These are phyloP conservation scores for Heritiera fomes DNA, from an alignment of 345 rosid genomes.

Conservation along the genomic window DNA sequence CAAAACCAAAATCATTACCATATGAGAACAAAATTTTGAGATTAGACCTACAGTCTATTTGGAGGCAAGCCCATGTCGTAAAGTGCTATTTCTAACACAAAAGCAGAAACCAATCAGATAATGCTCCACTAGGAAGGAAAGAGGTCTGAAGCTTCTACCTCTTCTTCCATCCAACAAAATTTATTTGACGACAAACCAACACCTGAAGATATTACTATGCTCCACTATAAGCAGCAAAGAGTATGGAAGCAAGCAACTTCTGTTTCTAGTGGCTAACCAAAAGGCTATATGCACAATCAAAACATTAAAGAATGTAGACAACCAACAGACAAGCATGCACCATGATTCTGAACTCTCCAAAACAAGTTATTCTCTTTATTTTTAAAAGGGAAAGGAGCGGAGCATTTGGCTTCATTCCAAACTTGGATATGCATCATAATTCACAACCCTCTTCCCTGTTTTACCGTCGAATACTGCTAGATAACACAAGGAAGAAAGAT, in stretches of 20 bases:
- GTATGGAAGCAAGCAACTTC: neutral
- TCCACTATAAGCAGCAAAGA: neutral
- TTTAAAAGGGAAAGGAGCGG: neutral
- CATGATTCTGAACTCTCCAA: neutral
- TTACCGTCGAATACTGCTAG: neutral
- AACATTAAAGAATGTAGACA: neutral
- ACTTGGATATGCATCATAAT: neutral
- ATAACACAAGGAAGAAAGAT: neutral
- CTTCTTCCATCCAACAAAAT: neutral
- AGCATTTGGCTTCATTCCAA: neutral
- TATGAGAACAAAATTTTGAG: neutral
- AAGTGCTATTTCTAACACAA: neutral
- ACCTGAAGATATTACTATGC: neutral
- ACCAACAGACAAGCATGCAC: neutral
- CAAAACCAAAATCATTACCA: neutral
- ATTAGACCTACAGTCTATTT: neutral
- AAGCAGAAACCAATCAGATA: neutral
- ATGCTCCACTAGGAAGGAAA: constrained; percentile 13
- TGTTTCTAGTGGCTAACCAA: neutral
- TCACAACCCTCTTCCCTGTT: neutral
- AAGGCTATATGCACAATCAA: neutral
- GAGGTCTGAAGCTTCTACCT: neutral
- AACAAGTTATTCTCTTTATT: neutral
- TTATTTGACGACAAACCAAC: neutral
- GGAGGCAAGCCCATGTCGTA: neutral